Conservation (phyloP, 805 yeast species). For the Yamadazyma philogaea region DNA sequence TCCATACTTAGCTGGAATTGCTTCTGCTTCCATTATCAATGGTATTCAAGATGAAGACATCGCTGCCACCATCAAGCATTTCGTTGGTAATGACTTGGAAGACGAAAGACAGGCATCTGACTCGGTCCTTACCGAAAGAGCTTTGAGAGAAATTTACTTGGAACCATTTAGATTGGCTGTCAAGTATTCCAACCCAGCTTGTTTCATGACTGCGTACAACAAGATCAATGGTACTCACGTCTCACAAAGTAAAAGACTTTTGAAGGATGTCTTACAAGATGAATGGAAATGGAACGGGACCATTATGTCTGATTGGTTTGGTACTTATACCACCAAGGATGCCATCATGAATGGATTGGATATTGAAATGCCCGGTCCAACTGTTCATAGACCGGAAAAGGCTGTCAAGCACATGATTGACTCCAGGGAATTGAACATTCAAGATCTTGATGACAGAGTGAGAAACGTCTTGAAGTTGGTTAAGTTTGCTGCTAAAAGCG, state of each 20-base stretch:
- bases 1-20: slow-evolving; percentile 29
- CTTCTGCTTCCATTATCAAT: slow-evolving; percentile 22
- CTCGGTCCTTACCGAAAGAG: slow-evolving; percentile 28
- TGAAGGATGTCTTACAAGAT: slow-evolving; percentile 22
- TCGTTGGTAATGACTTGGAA: slow-evolving; percentile 32
- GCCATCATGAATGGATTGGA: slow-evolving; percentile 30
- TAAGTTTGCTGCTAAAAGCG: slow-evolving; percentile 20
- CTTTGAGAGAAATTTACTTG: slow-evolving; percentile 31
- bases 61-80: slow-evolving; percentile 34
- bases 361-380: slow-evolving; percentile 36
- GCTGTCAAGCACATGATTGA: slow-evolving; percentile 22
- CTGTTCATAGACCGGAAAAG: slow-evolving; percentile 19
- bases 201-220: slow-evolving; percentile 32
- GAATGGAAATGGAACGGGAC: slow-evolving; percentile 36
- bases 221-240: slow-evolving; percentile 31
- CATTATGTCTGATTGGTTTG: slow-evolving; percentile 35
- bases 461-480: slow-evolving; percentile 25
- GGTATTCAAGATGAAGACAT: slow-evolving; percentile 29
- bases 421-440: slow-evolving; percentile 24
- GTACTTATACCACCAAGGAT: slow-evolving; percentile 25
- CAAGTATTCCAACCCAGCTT: slow-evolving; percentile 25
- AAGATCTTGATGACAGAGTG: slow-evolving; percentile 26
- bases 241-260: slow-evolving; percentile 22
- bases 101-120: slow-evolving; percentile 28
- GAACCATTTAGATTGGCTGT: slow-evolving; percentile 34